Base-by-base conservation (phyloP, 495 filamentous ascomycete genomes). In the Neurospora discreta region DNA sequence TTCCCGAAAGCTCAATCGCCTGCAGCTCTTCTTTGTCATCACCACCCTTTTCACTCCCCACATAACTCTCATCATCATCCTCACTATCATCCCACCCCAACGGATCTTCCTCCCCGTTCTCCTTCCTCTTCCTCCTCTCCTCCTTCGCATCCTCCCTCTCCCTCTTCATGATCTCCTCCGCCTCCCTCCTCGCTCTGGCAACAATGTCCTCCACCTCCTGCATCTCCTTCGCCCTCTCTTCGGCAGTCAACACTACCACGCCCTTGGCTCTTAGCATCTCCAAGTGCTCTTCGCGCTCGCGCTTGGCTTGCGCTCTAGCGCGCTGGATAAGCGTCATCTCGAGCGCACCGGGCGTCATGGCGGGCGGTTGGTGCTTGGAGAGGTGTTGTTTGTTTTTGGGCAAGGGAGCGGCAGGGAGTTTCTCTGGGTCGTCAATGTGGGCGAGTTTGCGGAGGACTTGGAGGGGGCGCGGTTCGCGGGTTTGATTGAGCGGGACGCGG, bases 131-230 rank as follows among this genome's bases (percentile, higher is more conserved):
- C 72, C 84, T 86, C 41, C 84, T 85, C 68, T 85, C 87, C 74
- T 86, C 86, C 81, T 89, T 94, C 1, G 89, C 88, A 36, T 85
- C 88, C 39, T 87, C 90, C 71, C 89, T 88, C 78, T 99, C 95
- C 68, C 87, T 81, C 76, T 90, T 87, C 76, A 90, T 90, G 69
- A 99, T 90, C 68, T 90, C 89, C 68, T 93, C 87, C 16, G 89
- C 93, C 77, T 98, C 92, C 73, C 87, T 84, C 46, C 94, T 85
- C 26, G 94, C 95, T 74, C 90, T 93, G 38, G 94, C 91, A 40
- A 99, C 84, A 43, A 98, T 84, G 74, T 97, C 89, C 73, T 98
- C 96, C 26, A 97, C 87, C 72, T 94, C 88, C 36, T 90, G 89
- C 77, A 88, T 75, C 78, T 95, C 90, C 15, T 89, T 88, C 74